A percentile compares a stretch with the other conserved stretches of the same genome.
Evolutionary conservation across 768 basidiomycete genomes (phyloP).

Genomic region (Suillus discolor): DNA sequence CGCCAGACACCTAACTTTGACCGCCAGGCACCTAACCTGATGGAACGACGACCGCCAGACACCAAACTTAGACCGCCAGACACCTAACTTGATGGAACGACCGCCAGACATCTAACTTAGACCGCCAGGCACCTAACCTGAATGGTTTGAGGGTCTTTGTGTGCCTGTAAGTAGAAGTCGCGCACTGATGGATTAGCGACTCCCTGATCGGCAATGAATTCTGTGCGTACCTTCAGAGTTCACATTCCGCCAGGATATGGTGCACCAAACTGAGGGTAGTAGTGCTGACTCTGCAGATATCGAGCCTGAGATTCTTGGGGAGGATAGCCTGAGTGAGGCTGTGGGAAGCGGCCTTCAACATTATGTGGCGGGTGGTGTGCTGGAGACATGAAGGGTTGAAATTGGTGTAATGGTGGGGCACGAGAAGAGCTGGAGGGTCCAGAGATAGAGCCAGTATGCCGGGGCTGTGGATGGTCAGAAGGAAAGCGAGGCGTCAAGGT

Average conservation of each 20-base stretch:
- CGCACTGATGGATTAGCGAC: background rate
- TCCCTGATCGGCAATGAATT: too few species aligned
- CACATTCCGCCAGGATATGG: background rate
- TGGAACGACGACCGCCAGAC: too few species aligned
- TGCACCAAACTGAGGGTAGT: background rate
- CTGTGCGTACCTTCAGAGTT: too few species aligned
- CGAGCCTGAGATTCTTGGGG: background rate
- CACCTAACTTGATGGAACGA: too few species aligned
- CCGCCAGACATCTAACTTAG: too few species aligned
- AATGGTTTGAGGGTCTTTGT: too few species aligned
- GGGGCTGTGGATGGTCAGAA: too few species aligned
- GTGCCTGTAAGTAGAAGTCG: background rate
- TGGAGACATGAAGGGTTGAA: background rate
- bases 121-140: too few species aligned
- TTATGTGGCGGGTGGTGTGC: background rate
- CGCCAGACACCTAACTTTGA: too few species aligned
- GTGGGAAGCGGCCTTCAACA: background rate
- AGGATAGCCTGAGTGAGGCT: background rate
- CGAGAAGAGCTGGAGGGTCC: background rate
- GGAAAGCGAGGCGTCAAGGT: too few species aligned
- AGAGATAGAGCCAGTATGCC: background rate
- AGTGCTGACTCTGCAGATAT: background rate
- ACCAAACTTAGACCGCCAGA: too few species aligned
- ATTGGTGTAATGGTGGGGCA: background rate
- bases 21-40: too few species aligned